These are phyloP conservation scores for Discostella stelligera DNA, from an alignment of 352 stramenopile genomes.

Conservation along the genomic window DNA sequence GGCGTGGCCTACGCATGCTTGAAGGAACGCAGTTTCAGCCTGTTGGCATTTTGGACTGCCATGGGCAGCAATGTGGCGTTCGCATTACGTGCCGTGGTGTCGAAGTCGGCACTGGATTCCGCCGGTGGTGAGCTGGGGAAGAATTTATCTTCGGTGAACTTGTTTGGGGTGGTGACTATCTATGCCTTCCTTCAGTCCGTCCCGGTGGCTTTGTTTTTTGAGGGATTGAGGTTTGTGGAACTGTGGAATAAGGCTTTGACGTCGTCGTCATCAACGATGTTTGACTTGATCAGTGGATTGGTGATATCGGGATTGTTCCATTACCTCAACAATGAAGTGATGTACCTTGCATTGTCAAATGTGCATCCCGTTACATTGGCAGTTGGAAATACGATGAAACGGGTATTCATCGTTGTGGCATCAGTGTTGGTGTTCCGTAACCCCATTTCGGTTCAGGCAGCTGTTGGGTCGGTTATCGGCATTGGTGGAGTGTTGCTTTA, in stretches of 20 bases:
- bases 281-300: conserved; percentile 39
- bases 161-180: conserved; percentile 83
- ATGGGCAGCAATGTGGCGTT: conserved; percentile 45
- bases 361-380: conserved; percentile 77
- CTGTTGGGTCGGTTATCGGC: conserved; percentile 81
- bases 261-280: conserved; percentile 21
- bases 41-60: conserved; percentile 46
- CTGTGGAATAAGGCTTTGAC: conserved; percentile 56
- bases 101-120: conserved; percentile 62
- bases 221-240: conserved; percentile 57
- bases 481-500: conserved; percentile 85
- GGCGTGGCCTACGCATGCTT: conserved; percentile 64
- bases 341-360: conserved; percentile 73
- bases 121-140: background rate
- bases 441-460: conserved; percentile 77
- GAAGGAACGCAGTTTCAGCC: conserved; percentile 39
- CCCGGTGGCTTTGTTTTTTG: conserved; percentile 69
- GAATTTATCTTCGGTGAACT: conserved; percentile 73
- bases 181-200: conserved; percentile 80
- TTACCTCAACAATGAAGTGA: conserved; percentile 83
- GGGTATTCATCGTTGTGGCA: conserved; percentile 82
- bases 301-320: conserved; percentile 73
- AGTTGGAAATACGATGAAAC: conserved; percentile 80
- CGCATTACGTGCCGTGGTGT: conserved; percentile 58
- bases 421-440: conserved; percentile 86